Conservation (phyloP, 176 grass and related monocot genomes). For the Puya raimondii region DNA sequence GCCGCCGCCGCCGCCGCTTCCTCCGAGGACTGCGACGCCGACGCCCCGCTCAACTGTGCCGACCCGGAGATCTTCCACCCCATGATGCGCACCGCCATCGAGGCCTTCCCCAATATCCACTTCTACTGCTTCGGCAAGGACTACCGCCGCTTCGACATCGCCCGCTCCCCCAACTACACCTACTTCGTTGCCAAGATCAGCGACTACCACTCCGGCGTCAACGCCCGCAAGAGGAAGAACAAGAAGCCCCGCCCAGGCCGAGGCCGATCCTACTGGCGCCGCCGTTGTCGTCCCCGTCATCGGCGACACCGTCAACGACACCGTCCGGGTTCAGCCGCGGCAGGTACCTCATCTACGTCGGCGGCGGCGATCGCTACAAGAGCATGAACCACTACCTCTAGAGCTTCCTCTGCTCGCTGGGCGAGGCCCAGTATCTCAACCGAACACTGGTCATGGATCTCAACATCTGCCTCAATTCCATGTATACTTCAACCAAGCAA, state of each 20-base stretch:
- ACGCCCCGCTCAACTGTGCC: too few species aligned
- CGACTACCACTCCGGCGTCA: constrained; percentile 48
- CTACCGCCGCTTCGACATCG: too few species aligned
- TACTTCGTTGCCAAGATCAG: constrained; percentile 54
- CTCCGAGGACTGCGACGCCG: too few species aligned
- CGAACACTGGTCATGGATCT: constrained; percentile 55
- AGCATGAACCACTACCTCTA: constrained; percentile 64
- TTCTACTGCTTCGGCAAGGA: too few species aligned
- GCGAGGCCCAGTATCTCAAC: constrained; percentile 62
- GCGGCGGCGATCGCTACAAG: constrained; percentile 70
- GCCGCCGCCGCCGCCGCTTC: too few species aligned
- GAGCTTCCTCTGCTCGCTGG: constrained; percentile 65
- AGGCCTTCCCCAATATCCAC: too few species aligned
- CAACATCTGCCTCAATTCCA: constrained; percentile 44
- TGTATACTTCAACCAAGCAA: constrained; percentile 32
- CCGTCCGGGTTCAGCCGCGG: constrained; percentile 31
- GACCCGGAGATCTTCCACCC: too few species aligned
- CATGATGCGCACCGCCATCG: too few species aligned
- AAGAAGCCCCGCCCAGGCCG: background rate
- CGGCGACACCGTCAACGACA: constrained; percentile 19
- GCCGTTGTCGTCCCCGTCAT: constrained; percentile 3
- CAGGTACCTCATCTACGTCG: constrained; percentile 53
- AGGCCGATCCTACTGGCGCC: constrained; percentile 19
- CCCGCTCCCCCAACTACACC: constrained; percentile 24
- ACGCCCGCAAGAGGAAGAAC: constrained; percentile 46